Percentiles rank a stretch among this genome's conserved stretches.
Evolutionary conservation across 352 stramenopile genomes (phyloP).

Genomic region (Pythium sukuiense): DNA sequence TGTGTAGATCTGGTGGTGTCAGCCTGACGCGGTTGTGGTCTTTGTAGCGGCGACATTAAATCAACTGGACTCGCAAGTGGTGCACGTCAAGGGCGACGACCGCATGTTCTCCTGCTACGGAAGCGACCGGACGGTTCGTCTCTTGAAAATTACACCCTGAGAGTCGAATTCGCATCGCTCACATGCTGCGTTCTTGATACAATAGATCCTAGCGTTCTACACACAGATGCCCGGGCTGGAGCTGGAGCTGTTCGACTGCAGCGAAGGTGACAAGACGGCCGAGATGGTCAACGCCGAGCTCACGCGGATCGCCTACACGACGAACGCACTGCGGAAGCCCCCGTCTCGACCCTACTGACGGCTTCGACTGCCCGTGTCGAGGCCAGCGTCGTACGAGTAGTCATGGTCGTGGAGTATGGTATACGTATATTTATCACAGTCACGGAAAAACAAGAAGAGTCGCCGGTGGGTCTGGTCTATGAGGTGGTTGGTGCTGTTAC

Average conservation of each 20-base stretch:
- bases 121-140: conserved; percentile 60
- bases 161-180: neutral
- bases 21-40: neutral
- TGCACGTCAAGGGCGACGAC: conserved; percentile 80
- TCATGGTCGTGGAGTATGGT: conserved; percentile 30
- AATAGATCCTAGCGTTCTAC: conserved; percentile 89
- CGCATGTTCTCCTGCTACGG: conserved; percentile 88
- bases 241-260: conserved; percentile 80
- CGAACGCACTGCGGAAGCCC: conserved; percentile 10
- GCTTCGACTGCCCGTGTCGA: neutral
- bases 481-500: neutral
- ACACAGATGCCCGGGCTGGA: conserved; percentile 75
- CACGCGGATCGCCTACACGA: conserved; percentile 63
- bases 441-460: conserved; percentile 10
- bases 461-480: neutral
- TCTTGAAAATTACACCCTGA: neutral
- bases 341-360: conserved; percentile 30
- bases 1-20: neutral
- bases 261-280: conserved; percentile 72
- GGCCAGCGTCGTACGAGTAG: conserved; percentile 1
- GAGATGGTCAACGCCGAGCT: conserved; percentile 74
- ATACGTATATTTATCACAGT: conserved; percentile 68
- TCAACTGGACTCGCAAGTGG: conserved; percentile 78
- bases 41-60: conserved; percentile 72
- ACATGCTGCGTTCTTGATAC: conserved; percentile 22